Evolutionary conservation across 176 grass and related monocot genomes (phyloP), one percentile per base, ranked within the genome.

Genomic region (Bonia amplexicaulis): DNA sequence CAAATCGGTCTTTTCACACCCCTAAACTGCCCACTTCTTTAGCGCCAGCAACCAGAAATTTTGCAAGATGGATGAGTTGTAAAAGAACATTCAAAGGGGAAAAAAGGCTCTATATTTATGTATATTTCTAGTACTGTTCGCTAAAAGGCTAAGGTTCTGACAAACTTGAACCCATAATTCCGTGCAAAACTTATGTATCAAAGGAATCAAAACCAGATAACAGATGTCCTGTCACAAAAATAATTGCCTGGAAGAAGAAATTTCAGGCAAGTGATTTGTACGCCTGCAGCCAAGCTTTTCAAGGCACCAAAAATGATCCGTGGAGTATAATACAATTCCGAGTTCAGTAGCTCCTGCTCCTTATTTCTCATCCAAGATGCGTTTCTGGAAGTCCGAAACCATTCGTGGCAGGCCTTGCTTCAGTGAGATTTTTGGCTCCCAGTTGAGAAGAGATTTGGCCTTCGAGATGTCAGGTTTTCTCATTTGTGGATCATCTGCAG

Each of bases 401-500:
- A 99, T 99, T 27, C 78, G 73, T 12, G 93, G 90, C 22, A 99
- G 81, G 2, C 96, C 96, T 92, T 96, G 83, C 61, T 80, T 92
- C 81, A 99, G 78, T 65, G 93, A 80, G 40, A 95, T 81, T 88
- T 93, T 95, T 9, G 93, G 96, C 77, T 95, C 93, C 96, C 93
- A 98, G 31, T 95, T 91, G 29, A 98, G 88, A 73, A 98, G 91
- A 61, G 79, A 61, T 78, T 95, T 95, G 14, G 96, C 93, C 89
- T 90, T 93, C 10, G 93, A 87, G 45, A 98, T 95, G 72, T 95
- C 96, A 58, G 96, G 96, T 90, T 95, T 98, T 90, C 96, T 93
- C 93, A 98, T 98, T 27, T 95, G 96, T 57, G 96, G 96, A 66
- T 98, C 96, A 83, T 98, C 96, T 40, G 93, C 90, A 23, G 96